Base-by-base conservation (phyloP, 2,329 filamentous ascomycete genomes). In the Epichloe brachyelytri region DNA sequence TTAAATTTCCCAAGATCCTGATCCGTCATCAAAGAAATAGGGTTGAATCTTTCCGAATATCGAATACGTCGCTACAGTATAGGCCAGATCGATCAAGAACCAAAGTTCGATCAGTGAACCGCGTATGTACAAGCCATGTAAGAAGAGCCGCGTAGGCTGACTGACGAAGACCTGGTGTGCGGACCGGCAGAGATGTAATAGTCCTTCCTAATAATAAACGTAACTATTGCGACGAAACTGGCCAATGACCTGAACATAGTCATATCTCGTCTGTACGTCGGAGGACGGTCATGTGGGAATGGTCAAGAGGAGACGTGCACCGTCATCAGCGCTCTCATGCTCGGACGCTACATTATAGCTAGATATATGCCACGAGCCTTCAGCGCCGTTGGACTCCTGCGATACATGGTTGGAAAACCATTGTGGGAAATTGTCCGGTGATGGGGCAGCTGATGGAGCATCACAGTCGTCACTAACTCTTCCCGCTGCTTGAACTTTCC, bases 21-120 rank as follows among this genome's bases (percentile, higher is more conserved):
- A 41, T 59, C 54, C 5, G 59, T 59, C 62, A 66, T 67, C 43
- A 57, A 20, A 66, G 54, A 48, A 68, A 61, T 45, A 56, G 54
- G n/a, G 48, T 22, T 19, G 60, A 60, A 30, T 66, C 57, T 53
- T 61, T 54, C 33, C 44, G 57, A 48, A 65, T 43, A 56, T 68
- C 56, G 43, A 68, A 60, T 44, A 56, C 7, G 6, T 64, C 56
- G 53, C 61, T 61, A 37, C 59, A 61, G 51, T 66, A 68, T 45
- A 62, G 46, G 33, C 67, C 65, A 48, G 64, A 66, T 53, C 66
- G 59, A 57, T 68, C 66, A 57, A 68, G 40, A 65, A 58, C 64
- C 63, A 68, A 40, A 65, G 51, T 52, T 68, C 64, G 3, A 67
- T 54, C 14, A 59, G 43, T 26, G 61, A 60, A 19, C 60, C 61